A percentile compares a stretch with the other conserved stretches of the same genome.
Evolutionary conservation across 176 grass and related monocot species (phyloP).

Genomic region (Avena sativa): DNA sequence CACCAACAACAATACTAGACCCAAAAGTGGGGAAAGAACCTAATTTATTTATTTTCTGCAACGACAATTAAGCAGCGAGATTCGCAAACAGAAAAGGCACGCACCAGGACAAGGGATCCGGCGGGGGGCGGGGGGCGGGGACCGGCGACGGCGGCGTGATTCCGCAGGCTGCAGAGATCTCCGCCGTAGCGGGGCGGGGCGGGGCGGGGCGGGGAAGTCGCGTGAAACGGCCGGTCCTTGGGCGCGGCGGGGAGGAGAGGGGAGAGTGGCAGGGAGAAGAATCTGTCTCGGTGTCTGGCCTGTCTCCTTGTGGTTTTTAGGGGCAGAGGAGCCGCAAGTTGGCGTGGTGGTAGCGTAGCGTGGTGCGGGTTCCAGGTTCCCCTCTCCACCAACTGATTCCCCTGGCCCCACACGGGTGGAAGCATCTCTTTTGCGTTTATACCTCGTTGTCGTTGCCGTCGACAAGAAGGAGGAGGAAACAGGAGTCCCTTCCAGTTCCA

Average conservation of each 20-base stretch:
- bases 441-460: neutral
- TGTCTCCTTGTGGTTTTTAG: neutral
- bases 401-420: neutral
- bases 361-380: neutral
- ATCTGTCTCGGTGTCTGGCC: neutral
- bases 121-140: neutral
- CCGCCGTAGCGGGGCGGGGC: neutral
- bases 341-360: neutral
- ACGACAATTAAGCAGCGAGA: neutral
- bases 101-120: neutral
- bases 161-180: neutral
- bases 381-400: slow-evolving; percentile 26
- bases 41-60: neutral
- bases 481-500: too few species aligned
- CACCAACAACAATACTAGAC: neutral
- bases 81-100: neutral
- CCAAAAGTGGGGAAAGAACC: neutral
- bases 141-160: neutral
- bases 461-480: neutral
- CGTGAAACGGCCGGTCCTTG: neutral
- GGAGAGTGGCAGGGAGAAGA: neutral
- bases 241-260: neutral
- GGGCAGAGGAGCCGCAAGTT: neutral
- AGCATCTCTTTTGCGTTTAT: neutral
- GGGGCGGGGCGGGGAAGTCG: slow-evolving; percentile 19